Percentiles rank a stretch among this genome's conserved stretches.
Conservation (phyloP, 2,329 filamentous ascomycete genomes). For the Aspergillus latus region DNA sequence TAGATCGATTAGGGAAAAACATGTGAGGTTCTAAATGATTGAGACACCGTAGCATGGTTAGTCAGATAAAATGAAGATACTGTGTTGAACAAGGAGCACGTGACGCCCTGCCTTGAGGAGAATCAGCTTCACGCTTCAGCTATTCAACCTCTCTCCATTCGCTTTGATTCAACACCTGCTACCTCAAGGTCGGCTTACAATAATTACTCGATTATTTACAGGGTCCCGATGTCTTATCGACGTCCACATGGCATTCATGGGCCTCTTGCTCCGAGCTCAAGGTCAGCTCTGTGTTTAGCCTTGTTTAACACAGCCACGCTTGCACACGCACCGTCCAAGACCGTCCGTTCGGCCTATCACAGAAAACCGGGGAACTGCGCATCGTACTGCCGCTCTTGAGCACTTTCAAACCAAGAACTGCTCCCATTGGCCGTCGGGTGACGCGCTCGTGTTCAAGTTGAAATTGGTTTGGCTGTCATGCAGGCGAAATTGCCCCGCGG, state of each 20-base stretch:
- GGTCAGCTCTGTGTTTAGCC: conserved; percentile 6
- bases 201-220: no score
- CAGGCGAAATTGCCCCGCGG: conserved; percentile 2
- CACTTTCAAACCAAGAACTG: not conserved
- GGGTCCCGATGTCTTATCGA: no score
- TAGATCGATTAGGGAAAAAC: no score
- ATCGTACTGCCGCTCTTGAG: not conserved
- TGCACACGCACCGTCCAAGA: not conserved
- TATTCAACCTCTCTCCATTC: no score
- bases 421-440: not conserved
- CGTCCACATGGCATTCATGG: not conserved
- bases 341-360: conserved; percentile 4
- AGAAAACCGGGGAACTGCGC: not conserved
- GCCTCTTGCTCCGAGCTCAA: conserved; percentile 1
- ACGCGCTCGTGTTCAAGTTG: not conserved
- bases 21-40: no score
- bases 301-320: conserved; percentile 6
- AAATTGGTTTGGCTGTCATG: not conserved
- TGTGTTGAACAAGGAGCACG: no score
- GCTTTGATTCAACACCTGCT: no score
- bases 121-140: no score
- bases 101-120: no score
- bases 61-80: no score
- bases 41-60: no score
- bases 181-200: no score